Percentiles rank a stretch among this genome's conserved stretches.
Evolutionary conservation across 78 protist species (phyloP).

Genomic region (Thecamonas trahens): DNA sequence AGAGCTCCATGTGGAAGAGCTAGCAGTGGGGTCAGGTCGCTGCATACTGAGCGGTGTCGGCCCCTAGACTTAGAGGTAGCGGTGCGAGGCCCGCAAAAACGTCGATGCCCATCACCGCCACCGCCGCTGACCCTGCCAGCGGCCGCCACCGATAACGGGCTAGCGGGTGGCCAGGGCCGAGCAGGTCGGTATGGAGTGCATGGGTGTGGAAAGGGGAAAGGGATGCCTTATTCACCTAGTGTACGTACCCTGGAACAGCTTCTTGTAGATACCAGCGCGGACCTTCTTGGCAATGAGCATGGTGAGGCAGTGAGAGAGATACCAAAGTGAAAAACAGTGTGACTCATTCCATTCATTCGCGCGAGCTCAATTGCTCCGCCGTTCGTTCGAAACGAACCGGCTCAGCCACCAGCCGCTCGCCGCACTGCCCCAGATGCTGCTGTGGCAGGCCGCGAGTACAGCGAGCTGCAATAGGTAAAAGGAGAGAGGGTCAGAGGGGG

Average conservation of each 20-base stretch:
- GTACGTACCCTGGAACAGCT: constrained; percentile 58
- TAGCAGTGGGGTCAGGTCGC: too few species aligned
- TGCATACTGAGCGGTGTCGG: too few species aligned
- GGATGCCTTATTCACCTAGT: not conserved
- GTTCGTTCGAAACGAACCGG: too few species aligned
- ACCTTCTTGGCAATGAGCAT: constrained; percentile 68
- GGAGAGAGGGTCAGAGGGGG: too few species aligned
- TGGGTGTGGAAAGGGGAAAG: not conserved
- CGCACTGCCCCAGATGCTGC: too few species aligned
- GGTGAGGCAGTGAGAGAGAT: not conserved
- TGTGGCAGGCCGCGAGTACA: too few species aligned
- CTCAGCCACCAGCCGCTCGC: too few species aligned
- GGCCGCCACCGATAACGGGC: not conserved
- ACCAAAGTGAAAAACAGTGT: not conserved
- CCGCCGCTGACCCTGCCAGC: not conserved
- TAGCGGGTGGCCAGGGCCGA: not conserved
- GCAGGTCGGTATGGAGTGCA: not conserved
- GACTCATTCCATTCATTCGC: too few species aligned
- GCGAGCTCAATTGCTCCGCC: too few species aligned
- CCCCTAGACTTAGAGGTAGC: too few species aligned
- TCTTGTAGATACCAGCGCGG: constrained; percentile 55
- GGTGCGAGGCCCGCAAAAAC: not conserved
- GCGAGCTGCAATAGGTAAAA: too few species aligned
- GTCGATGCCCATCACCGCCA: not conserved
- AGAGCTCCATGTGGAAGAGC: too few species aligned